Percentiles rank a stretch among this genome's conserved stretches.
Evolutionary conservation across 1,284 basidiomycete species (phyloP).

Genomic region (Ganoderma resinaceum): DNA sequence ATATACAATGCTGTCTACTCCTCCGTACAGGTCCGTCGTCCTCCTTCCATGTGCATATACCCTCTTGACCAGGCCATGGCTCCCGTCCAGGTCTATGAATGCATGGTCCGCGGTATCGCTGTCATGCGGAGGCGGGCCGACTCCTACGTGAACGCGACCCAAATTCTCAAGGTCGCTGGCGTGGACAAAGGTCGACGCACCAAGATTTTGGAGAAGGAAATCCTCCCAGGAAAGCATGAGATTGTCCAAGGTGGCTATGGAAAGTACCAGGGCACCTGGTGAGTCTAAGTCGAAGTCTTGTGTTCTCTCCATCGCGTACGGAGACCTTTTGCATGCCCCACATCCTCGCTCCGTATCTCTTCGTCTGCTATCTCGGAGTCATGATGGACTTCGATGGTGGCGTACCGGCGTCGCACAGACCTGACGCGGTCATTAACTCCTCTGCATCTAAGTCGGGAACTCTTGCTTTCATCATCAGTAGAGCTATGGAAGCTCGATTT

Average conservation of each 20-base stretch:
- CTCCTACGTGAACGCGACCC: conserved; percentile 97
- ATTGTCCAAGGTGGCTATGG: conserved; percentile 99
- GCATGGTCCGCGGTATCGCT: conserved; percentile 97
- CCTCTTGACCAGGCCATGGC: conserved; percentile 40
- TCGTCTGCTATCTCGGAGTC: neutral
- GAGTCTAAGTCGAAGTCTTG: conserved; percentile 32
- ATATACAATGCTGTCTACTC: conserved; percentile 91
- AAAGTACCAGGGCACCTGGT: conserved; percentile 99
- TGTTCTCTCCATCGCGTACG: neutral
- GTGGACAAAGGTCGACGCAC: conserved; percentile 97
- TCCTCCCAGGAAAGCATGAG: conserved; percentile 95
- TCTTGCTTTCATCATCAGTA: neutral
- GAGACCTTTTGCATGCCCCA: neutral
- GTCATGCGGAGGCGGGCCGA: conserved; percentile 97
- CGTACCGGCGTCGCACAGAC: neutral
- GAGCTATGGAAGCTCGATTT: neutral
- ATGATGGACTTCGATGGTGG: neutral
- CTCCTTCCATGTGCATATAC: conserved; percentile 17
- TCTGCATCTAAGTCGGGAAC: neutral
- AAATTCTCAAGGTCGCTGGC: conserved; percentile 98
- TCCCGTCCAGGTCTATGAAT: conserved; percentile 83
- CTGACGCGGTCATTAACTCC: neutral
- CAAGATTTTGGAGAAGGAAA: conserved; percentile 98
- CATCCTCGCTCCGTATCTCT: neutral
- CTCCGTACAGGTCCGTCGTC: conserved; percentile 72